Conservation (phyloP, 106 monocot genomes). For the Allium sativum region DNA sequence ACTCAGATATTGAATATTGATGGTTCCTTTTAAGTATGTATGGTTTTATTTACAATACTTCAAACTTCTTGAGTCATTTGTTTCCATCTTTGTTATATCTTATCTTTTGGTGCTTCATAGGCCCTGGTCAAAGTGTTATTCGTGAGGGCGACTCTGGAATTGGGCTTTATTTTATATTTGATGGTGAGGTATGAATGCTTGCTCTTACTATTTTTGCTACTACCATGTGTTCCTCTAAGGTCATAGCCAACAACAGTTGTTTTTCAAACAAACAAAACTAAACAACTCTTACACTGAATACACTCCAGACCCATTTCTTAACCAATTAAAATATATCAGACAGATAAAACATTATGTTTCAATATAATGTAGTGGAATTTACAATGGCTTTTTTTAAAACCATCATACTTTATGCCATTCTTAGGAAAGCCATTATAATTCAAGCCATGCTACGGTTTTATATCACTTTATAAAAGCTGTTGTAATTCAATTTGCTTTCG, state of each 20-base stretch:
- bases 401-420: too few relatives aligned
- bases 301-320: too few relatives aligned
- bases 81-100: neutral
- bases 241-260: neutral
- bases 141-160: constrained; percentile 59
- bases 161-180: constrained; percentile 74
- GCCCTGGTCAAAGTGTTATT: constrained; percentile 54
- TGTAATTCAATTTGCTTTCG: too few relatives aligned
- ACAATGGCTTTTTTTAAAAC: too few relatives aligned
- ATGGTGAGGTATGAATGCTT: constrained; percentile 49
- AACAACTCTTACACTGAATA: neutral
- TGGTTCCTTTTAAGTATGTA: neutral
- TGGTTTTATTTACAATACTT: neutral
- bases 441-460: too few relatives aligned
- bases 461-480: too few relatives aligned
- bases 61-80: neutral
- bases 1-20: neutral
- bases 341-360: neutral
- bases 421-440: too few relatives aligned
- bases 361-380: too few relatives aligned
- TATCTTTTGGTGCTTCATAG: constrained; percentile 18
- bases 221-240: neutral
- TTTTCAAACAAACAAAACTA: neutral
- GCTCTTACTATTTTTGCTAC: neutral
- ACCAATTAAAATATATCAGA: neutral